These are phyloP conservation scores for Colletotrichum horii DNA, from an alignment of 2,329 filamentous ascomycete species.

Conservation along the genomic window DNA sequence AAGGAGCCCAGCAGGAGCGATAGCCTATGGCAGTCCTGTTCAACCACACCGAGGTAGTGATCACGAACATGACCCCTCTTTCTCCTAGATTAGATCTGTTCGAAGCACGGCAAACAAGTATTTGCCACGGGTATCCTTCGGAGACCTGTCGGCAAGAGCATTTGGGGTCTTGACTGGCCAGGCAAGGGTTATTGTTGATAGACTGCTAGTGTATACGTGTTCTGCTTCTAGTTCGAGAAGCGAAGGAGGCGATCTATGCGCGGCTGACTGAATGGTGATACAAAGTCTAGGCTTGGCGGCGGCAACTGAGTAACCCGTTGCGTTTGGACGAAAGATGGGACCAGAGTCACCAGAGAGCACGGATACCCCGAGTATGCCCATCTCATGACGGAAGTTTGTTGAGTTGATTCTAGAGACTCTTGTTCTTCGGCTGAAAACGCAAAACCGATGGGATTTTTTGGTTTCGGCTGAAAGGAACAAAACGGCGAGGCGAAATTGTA, in stretches of 20 bases:
- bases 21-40: background rate
- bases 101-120: background rate
- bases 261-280: slow-evolving; percentile 9
- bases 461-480: background rate
- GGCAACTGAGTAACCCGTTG: slow-evolving; percentile 6
- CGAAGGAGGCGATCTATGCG: slow-evolving; percentile 2
- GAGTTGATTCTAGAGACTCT: background rate
- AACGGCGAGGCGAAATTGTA: background rate
- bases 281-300: background rate
- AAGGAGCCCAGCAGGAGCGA: background rate
- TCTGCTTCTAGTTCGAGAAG: background rate
- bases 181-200: background rate
- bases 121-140: slow-evolving; percentile 3
- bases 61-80: slow-evolving; percentile 1
- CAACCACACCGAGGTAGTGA: background rate
- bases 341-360: background rate
- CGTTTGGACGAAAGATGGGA: background rate
- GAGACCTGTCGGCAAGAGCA: slow-evolving; percentile 18
- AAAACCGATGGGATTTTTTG: background rate
- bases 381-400: background rate
- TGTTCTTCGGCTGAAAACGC: background rate
- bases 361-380: background rate
- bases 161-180: background rate
- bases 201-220: background rate
- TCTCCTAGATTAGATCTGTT: background rate